Conservation (phyloP, 2,329 filamentous ascomycete species). For the Hawksworthiomyces lignivorus region DNA sequence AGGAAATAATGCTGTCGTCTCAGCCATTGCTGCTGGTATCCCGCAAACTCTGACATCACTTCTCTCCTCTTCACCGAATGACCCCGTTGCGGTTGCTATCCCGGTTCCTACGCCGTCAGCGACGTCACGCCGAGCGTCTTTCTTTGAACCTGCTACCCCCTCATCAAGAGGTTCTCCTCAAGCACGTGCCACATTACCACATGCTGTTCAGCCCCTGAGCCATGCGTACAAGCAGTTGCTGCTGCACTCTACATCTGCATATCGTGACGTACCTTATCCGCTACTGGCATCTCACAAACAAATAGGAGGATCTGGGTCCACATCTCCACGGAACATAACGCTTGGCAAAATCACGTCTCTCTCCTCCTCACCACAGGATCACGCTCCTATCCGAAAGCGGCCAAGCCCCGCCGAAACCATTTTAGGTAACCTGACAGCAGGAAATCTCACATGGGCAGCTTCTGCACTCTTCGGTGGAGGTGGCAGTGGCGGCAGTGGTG, state of each 20-base stretch:
- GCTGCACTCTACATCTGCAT: slow-evolving; percentile 2
- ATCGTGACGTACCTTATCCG: slow-evolving; percentile 12
- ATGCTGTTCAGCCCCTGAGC: background rate
- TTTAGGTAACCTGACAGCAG: slow-evolving; percentile 45
- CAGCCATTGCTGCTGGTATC: slow-evolving; percentile 48
- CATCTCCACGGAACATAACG: slow-evolving; percentile 7
- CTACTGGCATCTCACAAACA: slow-evolving; percentile 28
- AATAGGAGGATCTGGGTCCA: slow-evolving; percentile 8
- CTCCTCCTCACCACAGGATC: slow-evolving; percentile 32
- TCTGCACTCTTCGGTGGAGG: slow-evolving; percentile 31
- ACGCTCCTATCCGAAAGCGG: slow-evolving; percentile 34
- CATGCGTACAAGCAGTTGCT: slow-evolving; percentile 7
- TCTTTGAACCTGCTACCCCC: background rate
- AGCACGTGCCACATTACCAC: slow-evolving; percentile 1
- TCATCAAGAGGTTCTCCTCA: slow-evolving; percentile 9
- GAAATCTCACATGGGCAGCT: slow-evolving; percentile 44
- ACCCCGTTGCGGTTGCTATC: slow-evolving; percentile 13
- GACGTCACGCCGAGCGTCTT: slow-evolving; percentile 6
- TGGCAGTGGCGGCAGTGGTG: slow-evolving; percentile 1
- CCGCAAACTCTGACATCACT: slow-evolving; percentile 35
- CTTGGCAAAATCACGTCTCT: slow-evolving; percentile 15
- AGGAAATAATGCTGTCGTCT: slow-evolving; percentile 47
- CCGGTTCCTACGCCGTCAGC: slow-evolving; percentile 1
- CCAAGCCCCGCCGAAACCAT: slow-evolving; percentile 56
- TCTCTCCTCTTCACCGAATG: slow-evolving; percentile 34